phyloP scores from a whole-genome alignment of 192 early-diverging fungal species.

The Coemansia sp. region DNA sequence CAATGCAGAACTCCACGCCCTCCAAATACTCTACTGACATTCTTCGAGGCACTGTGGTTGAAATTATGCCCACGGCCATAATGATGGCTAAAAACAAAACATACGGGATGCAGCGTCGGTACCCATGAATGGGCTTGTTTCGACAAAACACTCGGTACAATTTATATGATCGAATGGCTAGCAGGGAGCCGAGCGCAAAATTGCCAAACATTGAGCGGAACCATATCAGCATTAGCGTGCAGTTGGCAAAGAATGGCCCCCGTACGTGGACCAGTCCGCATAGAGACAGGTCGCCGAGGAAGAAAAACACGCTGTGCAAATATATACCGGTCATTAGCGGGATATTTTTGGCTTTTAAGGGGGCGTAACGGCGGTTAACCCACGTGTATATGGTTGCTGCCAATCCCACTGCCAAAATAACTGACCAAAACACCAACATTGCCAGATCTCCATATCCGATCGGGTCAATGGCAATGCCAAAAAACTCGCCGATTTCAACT shows the following conservation, averaged over 20 bases:
- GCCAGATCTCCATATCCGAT: slow-evolving; percentile 35
- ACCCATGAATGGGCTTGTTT: slow-evolving; percentile 40
- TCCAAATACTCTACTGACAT: slow-evolving; percentile 34
- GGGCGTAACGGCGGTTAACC: slow-evolving; percentile 46
- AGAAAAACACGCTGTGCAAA: slow-evolving; percentile 47
- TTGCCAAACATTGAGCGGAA: slow-evolving; percentile 50
- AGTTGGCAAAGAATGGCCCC: slow-evolving; percentile 41
- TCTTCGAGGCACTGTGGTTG: slow-evolving; percentile 23
- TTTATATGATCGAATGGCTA: slow-evolving; percentile 45
- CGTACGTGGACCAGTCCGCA: slow-evolving; percentile 45
- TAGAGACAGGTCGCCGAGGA: slow-evolving; percentile 46
- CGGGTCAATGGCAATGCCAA: slow-evolving; percentile 32
- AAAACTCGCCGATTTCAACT: slow-evolving; percentile 34
- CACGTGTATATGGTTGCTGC: slow-evolving; percentile 41
- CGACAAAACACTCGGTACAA: slow-evolving; percentile 48
- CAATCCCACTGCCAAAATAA: slow-evolving; percentile 26
- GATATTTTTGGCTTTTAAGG: slow-evolving; percentile 56
- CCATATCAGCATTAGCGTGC: slow-evolving; percentile 49
- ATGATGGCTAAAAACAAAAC: slow-evolving; percentile 23
- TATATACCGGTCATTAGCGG: slow-evolving; percentile 49
- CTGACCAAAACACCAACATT: slow-evolving; percentile 17
- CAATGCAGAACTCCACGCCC: slow-evolving; percentile 41
- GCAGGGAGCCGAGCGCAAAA: slow-evolving; percentile 40
- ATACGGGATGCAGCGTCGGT: slow-evolving; percentile 33
- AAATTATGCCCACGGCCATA: slow-evolving; percentile 22